Evolutionary conservation across 768 basidiomycete species (phyloP).

Genomic region (Boletus rubescentipes): DNA sequence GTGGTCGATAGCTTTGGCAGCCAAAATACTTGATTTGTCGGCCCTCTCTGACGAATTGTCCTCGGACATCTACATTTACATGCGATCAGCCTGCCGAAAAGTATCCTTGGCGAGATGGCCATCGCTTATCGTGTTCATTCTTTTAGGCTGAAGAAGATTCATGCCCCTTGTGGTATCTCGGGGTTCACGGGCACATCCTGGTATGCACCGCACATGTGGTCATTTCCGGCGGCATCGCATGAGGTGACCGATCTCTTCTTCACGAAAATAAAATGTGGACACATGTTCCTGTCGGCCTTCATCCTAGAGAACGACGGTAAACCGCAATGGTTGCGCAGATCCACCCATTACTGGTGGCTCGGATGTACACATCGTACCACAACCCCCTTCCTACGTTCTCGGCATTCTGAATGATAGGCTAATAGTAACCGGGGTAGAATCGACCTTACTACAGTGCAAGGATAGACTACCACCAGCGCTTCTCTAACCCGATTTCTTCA

Average conservation of each 20-base stretch:
- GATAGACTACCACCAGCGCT: background rate
- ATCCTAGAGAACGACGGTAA: slow-evolving; percentile 5
- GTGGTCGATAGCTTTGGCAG: no score
- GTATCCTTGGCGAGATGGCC: background rate
- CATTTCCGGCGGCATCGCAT: background rate
- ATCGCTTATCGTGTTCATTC: background rate
- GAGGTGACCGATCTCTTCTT: background rate
- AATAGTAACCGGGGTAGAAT: background rate
- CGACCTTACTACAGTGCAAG: background rate
- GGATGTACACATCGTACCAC: background rate
- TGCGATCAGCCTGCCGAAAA: background rate
- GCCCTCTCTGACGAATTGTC: background rate
- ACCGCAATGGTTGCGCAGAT: background rate
- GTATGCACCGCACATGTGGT: background rate
- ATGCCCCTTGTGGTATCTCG: no score
- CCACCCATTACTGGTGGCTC: background rate
- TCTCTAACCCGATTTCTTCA: background rate
- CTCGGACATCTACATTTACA: background rate
- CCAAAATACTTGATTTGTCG: no score
- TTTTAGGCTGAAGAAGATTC: background rate
- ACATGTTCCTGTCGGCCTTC: slow-evolving; percentile 7
- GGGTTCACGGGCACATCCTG: background rate
- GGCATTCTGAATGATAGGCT: slow-evolving; percentile 6
- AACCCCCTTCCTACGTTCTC: background rate
- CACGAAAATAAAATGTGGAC: background rate